Base-by-base conservation (phyloP, 2,329 filamentous ascomycete species). In the Nigrospora oryzae region DNA sequence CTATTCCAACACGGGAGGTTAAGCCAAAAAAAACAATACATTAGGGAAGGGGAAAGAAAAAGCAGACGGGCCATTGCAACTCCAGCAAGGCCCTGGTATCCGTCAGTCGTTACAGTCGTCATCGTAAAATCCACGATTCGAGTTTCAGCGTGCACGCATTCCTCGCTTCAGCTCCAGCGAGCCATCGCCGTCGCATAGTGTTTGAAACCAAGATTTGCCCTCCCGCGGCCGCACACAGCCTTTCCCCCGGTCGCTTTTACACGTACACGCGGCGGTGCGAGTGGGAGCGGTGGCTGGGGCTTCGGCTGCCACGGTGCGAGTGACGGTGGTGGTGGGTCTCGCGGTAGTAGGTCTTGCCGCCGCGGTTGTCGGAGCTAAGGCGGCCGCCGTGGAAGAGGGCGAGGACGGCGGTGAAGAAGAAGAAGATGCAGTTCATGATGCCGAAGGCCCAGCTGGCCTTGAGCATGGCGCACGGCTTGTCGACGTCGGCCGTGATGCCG, bases 381-480 rank as follows among this genome's bases (percentile, higher is more conserved):
- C 57, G 61, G 48, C 71, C 71, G 60, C 67, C 83, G 64, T 70
- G 76, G 53, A 73, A 61, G 52, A 71, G 76, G 23, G 89, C 88
- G 37, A 93, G 70, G 28, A 91, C 66, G 42, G 80, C 77, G 4
- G 88, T 93, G 59, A 84, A 70, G 62, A 84, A 83, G 68, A 95
- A 95, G 61, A 90, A 83, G 51, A 93, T 69, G 53, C 73, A 71
- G 63, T 93, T 87, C 75, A 96, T 94, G 63, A 97, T 96, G 40
- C 79, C 89, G 54, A 96, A 83, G 3, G 89, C 91, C 67, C 89
- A 97, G 53, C 74, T 77, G 1, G 90, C 85, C 77, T 96, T 97
- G 59, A 95, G 79, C 88, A 96, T 93, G 41, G 84, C 79, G 67
- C 91, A 97, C 5, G 81, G 79, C 73, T 91, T 91, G 64, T 87